These are phyloP conservation scores for Cystofilobasidium bisporidii DNA, from an alignment of 768 basidiomycete genomes.

Conservation along the genomic window DNA sequence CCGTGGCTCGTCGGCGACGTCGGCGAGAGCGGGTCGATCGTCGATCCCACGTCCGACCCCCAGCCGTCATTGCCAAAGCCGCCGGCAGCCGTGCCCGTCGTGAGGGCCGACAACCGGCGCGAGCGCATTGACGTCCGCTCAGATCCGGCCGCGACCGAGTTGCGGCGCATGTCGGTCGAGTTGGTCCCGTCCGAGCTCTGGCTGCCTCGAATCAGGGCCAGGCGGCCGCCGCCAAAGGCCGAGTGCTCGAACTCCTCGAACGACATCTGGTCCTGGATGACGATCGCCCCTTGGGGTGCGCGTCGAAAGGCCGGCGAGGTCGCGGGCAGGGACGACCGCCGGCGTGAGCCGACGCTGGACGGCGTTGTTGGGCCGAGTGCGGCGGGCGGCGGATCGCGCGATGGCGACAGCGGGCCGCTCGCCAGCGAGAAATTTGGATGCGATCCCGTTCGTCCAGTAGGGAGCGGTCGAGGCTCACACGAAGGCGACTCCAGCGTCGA, in stretches of 20 bases:
- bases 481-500: too few relatives aligned
- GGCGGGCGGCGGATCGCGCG: too few relatives aligned
- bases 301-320: too few relatives aligned
- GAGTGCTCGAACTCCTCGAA: conserved; percentile 23
- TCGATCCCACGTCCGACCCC: neutral
- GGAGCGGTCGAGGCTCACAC: neutral
- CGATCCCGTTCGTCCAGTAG: too few relatives aligned
- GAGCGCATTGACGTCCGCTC: neutral
- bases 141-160: neutral
- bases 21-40: too few relatives aligned
- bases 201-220: neutral
- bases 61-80: neutral
- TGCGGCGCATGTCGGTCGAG: neutral
- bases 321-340: too few relatives aligned
- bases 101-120: neutral
- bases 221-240: neutral
- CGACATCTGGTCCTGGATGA: conserved; percentile 11
- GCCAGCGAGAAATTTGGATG: too few relatives aligned
- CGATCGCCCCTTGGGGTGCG: neutral
- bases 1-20: too few relatives aligned
- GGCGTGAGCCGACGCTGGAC: too few relatives aligned
- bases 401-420: too few relatives aligned
- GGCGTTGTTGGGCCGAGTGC: too few relatives aligned
- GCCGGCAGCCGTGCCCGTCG: neutral
- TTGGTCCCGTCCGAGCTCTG: neutral